Conservation (phyloP, 192 early-diverging fungal genomes). For the Gryganskiella cystojenkinii region DNA sequence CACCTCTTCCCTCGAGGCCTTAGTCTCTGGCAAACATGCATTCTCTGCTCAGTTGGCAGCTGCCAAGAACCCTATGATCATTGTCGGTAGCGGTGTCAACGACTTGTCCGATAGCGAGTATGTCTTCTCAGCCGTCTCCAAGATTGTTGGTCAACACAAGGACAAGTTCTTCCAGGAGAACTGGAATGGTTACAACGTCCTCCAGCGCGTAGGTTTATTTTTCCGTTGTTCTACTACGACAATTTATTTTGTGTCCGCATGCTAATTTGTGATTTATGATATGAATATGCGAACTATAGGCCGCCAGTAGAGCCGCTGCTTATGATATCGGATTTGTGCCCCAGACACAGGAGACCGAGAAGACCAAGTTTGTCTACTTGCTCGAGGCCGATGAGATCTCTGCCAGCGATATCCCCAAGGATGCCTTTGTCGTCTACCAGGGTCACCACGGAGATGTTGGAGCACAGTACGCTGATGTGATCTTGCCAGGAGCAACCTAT, state of each 20-base stretch:
- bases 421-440: slow-evolving; percentile 99
- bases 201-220: slow-evolving; percentile 78
- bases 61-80: slow-evolving; percentile 93
- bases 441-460: slow-evolving; percentile 99
- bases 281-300: slow-evolving; percentile 45
- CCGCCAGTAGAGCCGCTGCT: slow-evolving; percentile 89
- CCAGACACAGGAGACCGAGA: slow-evolving; percentile 50
- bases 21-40: slow-evolving; percentile 75
- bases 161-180: slow-evolving; percentile 75
- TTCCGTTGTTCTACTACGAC: background rate
- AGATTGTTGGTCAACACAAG: slow-evolving; percentile 75
- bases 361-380: slow-evolving; percentile 87
- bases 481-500: slow-evolving; percentile 95
- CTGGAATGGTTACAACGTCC: slow-evolving; percentile 91
- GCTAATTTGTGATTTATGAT: background rate
- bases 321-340: slow-evolving; percentile 91
- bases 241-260: too few relatives aligned
- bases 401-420: slow-evolving; percentile 79
- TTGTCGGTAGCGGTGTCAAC: slow-evolving; percentile 85
- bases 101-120: slow-evolving; percentile 81
- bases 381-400: slow-evolving; percentile 91
- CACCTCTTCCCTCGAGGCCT: slow-evolving; percentile 70
- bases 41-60: slow-evolving; percentile 79
- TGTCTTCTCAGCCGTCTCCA: slow-evolving; percentile 79
- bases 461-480: slow-evolving; percentile 94